Base-by-base conservation (phyloP, 1,284 basidiomycete genomes). In the Neotropicomus parvogracilis region DNA sequence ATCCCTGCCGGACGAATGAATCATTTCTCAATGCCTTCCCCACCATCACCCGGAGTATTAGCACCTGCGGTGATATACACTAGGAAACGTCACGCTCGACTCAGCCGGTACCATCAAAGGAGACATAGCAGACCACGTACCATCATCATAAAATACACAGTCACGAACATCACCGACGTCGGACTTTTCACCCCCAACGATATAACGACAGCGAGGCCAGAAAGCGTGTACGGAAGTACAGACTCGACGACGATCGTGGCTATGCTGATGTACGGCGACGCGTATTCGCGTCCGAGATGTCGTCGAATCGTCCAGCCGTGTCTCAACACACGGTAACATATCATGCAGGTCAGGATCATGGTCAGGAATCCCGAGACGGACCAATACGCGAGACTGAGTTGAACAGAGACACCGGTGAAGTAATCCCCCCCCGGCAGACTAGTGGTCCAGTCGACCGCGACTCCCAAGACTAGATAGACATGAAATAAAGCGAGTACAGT, bases 381-480 rank as follows among this genome's bases (percentile, higher is more conserved):
- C 42, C 43, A 48, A 11, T 48, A 48, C 9, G 46, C 16, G 11
- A 44, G 41, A 38, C 41, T 21, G 16, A 32, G 8, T 12, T 4
- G 21, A 14, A 10, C 5, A 14, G 46, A 27, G 17, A 48, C 2
- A 12, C 41, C 41, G 16, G 35, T 33, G 11, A 16, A 14, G 14
- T 20, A 46, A 29, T 33, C 17, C 1, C 13, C 17, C 1, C 35
- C 35, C 3, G 40, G 41, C 1, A 6, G 6, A 21, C 41, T 38
- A 10, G 6, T 48, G 6, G n/a, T 20, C 46, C 41, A 48, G 4
- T 19, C 42, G 21, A 52, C 21, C 19, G 44, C 12, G 12, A 51
- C 20, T 3, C 60, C 60, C 11, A 60, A 27, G 0, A 11, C 59
- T 58, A 20, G 12, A 7, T 11, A 8, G 14, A 17, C 16, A 40